Percentiles rank a stretch among this genome's conserved stretches.
phyloP scores from a whole-genome alignment of 345 rosid genomes.

The Pseudoturritis turrita region DNA sequence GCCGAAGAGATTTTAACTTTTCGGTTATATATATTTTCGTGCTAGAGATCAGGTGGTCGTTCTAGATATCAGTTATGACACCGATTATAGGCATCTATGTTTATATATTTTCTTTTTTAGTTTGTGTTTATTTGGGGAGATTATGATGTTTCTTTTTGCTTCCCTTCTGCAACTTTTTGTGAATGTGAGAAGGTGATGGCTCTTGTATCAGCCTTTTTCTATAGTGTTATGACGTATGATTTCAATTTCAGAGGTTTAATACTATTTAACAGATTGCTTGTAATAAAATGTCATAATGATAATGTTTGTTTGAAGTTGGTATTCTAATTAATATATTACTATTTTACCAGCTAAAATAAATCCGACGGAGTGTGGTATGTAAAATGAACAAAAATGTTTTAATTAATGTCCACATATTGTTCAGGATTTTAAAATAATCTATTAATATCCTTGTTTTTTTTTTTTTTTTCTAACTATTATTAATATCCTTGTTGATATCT shows the following conservation, averaged over 20 bases:
- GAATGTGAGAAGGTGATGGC: slow-evolving; percentile 48
- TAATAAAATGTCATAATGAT: neutral
- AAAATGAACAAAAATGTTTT: neutral
- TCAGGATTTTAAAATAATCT: neutral
- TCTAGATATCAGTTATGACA: neutral
- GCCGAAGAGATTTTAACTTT: neutral
- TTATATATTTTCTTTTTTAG: neutral
- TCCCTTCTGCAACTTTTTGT: slow-evolving; percentile 44
- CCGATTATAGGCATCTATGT: neutral
- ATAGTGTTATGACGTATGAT: slow-evolving; percentile 5
- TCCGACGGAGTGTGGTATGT: neutral
- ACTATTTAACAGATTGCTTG: neutral
- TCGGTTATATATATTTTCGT: neutral
- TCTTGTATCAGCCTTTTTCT: slow-evolving; percentile 20
- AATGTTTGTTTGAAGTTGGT: neutral
- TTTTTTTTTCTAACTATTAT: too few relatives aligned
- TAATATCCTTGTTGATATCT: neutral
- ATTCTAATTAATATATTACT: neutral
- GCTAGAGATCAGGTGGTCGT: neutral
- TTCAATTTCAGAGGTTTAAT: slow-evolving; percentile 1
- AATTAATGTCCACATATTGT: neutral
- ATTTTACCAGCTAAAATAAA: neutral
- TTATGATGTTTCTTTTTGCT: slow-evolving; percentile 20
- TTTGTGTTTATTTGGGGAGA: neutral
- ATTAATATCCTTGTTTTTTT: too few relatives aligned